These are phyloP conservation scores for Coccomyxa sp. DNA, from an alignment of 139 green algal genomes.

Conservation along the genomic window DNA sequence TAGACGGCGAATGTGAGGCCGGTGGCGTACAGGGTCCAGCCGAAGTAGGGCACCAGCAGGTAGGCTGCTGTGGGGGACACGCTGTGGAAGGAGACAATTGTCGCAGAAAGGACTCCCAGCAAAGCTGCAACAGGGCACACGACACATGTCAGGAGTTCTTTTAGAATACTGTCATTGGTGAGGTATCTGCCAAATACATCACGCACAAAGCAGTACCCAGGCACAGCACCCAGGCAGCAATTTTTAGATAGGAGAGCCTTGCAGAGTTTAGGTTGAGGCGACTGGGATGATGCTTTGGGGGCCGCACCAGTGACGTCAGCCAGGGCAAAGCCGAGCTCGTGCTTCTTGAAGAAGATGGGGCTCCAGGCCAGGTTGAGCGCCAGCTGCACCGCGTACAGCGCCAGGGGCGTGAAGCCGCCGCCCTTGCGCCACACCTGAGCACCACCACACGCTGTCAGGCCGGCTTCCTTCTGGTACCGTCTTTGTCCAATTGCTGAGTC, in stretches of 20 bases:
- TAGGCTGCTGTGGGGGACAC: conserved; percentile 23
- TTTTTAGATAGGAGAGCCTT: too few relatives aligned
- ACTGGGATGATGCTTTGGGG: not conserved
- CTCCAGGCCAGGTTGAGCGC: conserved; percentile 50
- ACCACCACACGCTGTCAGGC: conserved; percentile 32
- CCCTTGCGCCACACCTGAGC: conserved; percentile 26
- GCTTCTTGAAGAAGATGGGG: conserved; percentile 61
- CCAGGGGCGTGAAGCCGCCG: conserved; percentile 19
- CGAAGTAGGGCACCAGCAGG: conserved; percentile 45
- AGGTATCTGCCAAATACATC: too few relatives aligned
- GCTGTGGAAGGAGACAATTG: conserved; percentile 43
- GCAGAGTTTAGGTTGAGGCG: too few relatives aligned
- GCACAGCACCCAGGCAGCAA: too few relatives aligned
- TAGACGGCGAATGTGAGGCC: conserved; percentile 20
- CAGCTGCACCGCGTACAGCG: conserved; percentile 38
- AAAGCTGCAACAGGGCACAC: conserved; percentile 37
- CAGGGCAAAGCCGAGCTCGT: conserved; percentile 42
- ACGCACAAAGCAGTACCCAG: too few relatives aligned
- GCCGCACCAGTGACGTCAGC: conserved; percentile 46
- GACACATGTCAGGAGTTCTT: too few relatives aligned
- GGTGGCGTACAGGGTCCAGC: conserved; percentile 37
- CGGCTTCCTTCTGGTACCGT: too few relatives aligned
- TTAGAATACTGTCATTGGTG: too few relatives aligned
- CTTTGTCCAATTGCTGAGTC: not conserved
- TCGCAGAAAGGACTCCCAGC: conserved; percentile 41